Base-by-base conservation (phyloP, 2,329 filamentous ascomycete species). In the Monilinia fructigena region DNA sequence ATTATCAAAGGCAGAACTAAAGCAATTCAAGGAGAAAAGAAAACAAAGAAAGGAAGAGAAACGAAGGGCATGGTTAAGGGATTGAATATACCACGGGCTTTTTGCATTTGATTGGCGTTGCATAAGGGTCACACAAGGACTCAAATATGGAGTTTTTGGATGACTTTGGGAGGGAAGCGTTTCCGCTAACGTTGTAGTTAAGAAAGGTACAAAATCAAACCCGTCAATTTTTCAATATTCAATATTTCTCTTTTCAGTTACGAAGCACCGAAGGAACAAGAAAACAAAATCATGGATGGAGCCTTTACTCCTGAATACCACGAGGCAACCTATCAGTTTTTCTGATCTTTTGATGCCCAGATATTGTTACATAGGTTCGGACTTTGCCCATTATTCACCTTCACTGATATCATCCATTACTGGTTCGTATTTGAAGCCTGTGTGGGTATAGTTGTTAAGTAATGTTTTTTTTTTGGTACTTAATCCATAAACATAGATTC, bases 31-130 rank as follows among this genome's bases (percentile, higher is more conserved):
- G 79, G 90, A 96, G 78, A 97, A 96, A 84, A 84, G 93, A 69
- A 86, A 88, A 69, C 91, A 91, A 55, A 92, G 87, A 80, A 98
- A 98, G 79, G 93, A 97, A 77, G 93, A 97, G 81, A 98, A 97
- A 80, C 85, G 93, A 68, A 83, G 93, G 70, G 94, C 93, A 12
- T 99, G 95, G 92, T 79, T 98, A 74, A 66, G 55, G 56, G 63
- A 66, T 48, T 66, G 48, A 66, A 40, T 54, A 54, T 52, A 61
- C 31, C 26, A 23, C 50, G 14, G 48, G 4, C 11, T 40, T 61
- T 60, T 61, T 61, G 58, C 58, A 52, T 61, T 61, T 47, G 8
- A 38, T 31, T 14, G 31, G 58, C 58, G 58, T 61, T 38, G 45
- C 31, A 26, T 54, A 28, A 40, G 38, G 26, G 8, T 60, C 20